Base-by-base conservation (phyloP, 2,329 filamentous ascomycete genomes). In the Domatiomyces globalis region DNA sequence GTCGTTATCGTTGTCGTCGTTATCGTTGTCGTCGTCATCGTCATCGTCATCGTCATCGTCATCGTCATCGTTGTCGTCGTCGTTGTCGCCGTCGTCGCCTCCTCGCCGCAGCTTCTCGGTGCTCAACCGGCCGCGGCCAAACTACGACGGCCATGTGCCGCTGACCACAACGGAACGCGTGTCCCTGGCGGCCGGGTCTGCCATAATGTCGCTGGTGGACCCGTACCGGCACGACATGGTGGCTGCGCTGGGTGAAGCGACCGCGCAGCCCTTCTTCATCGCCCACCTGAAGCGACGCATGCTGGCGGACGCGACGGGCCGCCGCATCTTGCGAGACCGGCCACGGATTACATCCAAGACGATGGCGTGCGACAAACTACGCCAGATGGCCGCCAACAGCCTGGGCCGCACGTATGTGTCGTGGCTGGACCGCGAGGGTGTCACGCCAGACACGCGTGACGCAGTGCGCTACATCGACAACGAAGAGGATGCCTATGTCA, bases 401-500 rank as follows among this genome's bases (percentile, higher is more conserved):
- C 80, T 98, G 8, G 92, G 92, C 20, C 78, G 79, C 45, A 81
- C 84, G 48, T 98, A 96, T 69, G 85, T 83, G 7, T 76, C 74
- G 49, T 98, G 92, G 90, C 76, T 96, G n/a, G 88, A 95, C 68
- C 79, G 85, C 45, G 92, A 98, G 68, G 86, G 87, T 55, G 90
- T 98, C 12, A 85, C 85, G 7, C 92, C 92, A 1, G 92, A 98
- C 67, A 95, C 90, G 5, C 81, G 92, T 45, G 74, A 83, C 43
- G 66, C 69, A 1, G 92, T 98, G 43, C 80, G 85, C 49, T 96
- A 94, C 71, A 88, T 98, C 56, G 89, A 96, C 67, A 83, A 96
- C 64, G 83, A 85, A 61, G 92, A 98, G 69, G 94, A 89, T 66
- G 92, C 92, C 36, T 98, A 96, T 71, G 92, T 96, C 17, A 94